phyloP scores from a whole-genome alignment of 495 filamentous ascomycete genomes.

The Talaromyces nanjingensis region DNA sequence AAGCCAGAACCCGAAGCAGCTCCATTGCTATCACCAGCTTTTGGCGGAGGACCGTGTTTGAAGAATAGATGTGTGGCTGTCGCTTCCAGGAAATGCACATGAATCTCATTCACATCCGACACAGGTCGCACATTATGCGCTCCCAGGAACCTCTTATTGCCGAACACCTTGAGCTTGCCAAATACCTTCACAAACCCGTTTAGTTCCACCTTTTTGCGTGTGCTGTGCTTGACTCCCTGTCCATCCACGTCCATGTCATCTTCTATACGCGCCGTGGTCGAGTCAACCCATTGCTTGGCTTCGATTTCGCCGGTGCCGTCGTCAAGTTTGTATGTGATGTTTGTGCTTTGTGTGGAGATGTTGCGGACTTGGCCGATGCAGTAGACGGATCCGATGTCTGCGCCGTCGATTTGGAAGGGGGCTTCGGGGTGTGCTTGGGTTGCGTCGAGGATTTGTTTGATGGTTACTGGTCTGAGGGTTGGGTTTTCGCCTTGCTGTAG shows the following conservation, averaged over 20 bases:
- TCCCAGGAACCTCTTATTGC: conserved; percentile 69
- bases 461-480: conserved; percentile 83
- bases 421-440: conserved; percentile 65
- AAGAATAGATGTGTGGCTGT: conserved; percentile 80
- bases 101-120: conserved; percentile 82
- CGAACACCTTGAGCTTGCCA: conserved; percentile 70
- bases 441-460: conserved; percentile 86
- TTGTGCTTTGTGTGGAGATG: conserved; percentile 79
- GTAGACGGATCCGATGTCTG: conserved; percentile 56
- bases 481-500: conserved; percentile 50
- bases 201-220: conserved; percentile 46
- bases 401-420: conserved; percentile 70
- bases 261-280: conserved; percentile 29
- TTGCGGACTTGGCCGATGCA: conserved; percentile 86
- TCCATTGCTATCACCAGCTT: conserved; percentile 18
- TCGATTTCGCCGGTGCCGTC: conserved; percentile 92
- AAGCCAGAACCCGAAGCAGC: conserved; percentile 18
- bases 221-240: conserved; percentile 14
- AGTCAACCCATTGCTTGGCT: conserved; percentile 87
- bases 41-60: conserved; percentile 60
- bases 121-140: conserved; percentile 76
- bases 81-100: conserved; percentile 82
- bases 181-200: conserved; percentile 77
- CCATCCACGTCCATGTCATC: conserved; percentile 43
- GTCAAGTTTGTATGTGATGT: conserved; percentile 86